phyloP scores from a whole-genome alignment of 2,329 filamentous ascomycete species.

The Alternaria panax region DNA sequence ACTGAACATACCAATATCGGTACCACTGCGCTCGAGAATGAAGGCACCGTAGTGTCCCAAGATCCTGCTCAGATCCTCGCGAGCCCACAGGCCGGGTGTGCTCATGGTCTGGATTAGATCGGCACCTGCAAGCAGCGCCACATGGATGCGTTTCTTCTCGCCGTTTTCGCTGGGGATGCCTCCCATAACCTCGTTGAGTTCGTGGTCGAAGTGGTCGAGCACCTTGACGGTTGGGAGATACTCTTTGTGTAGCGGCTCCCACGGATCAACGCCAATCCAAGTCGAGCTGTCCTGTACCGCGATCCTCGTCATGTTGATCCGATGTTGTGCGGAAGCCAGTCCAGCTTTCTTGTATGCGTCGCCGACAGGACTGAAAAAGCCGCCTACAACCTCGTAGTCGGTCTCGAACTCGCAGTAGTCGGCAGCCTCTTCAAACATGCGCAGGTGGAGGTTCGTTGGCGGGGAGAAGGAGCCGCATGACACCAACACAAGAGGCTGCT shows the following conservation, averaged over 20 bases:
- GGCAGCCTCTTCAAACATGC: constrained; percentile 88
- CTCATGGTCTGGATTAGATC: constrained; percentile 62
- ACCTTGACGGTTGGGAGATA: constrained; percentile 91
- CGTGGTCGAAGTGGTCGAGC: constrained; percentile 87
- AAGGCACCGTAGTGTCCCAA: constrained; percentile 83
- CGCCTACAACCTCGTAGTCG: constrained; percentile 84
- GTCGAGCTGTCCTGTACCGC: constrained; percentile 72
- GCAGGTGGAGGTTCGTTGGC: constrained; percentile 77
- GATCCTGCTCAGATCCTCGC: constrained; percentile 86
- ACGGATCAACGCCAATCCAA: constrained; percentile 50
- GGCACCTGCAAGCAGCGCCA: constrained; percentile 80
- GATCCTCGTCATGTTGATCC: constrained; percentile 86
- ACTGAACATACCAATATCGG: constrained; percentile 68
- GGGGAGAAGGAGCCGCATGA: constrained; percentile 77
- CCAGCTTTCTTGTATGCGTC: constrained; percentile 82
- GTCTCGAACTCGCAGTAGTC: constrained; percentile 76
- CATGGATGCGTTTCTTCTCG: constrained; percentile 70
- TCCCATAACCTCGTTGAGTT: constrained; percentile 81
- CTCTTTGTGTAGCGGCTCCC: constrained; percentile 82
- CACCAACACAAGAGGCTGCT: constrained; percentile 71
- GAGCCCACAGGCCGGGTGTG: constrained; percentile 74
- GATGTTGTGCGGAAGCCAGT: constrained; percentile 73
- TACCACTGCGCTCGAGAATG: constrained; percentile 86
- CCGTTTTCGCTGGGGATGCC: constrained; percentile 76
- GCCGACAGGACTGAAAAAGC: constrained; percentile 81